These are phyloP conservation scores for Tremellales sp. DNA, from an alignment of 1,284 basidiomycete species.

Conservation along the genomic window DNA sequence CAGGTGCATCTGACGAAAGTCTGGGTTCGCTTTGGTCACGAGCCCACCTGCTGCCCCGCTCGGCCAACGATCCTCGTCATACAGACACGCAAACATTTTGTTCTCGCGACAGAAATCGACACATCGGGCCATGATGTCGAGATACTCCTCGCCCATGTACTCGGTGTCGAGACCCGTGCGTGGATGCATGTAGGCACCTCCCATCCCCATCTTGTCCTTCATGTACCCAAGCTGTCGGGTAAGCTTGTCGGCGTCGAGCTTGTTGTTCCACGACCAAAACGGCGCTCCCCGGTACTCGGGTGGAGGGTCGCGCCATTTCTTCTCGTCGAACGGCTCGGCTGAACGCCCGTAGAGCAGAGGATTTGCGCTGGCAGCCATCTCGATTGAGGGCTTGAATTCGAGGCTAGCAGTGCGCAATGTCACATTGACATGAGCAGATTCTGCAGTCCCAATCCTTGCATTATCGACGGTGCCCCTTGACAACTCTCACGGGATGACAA, in stretches of 20 bases:
- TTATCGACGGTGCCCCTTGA: too few species aligned
- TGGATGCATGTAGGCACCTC: constrained; percentile 31
- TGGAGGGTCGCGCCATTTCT: constrained; percentile 17
- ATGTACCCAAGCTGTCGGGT: constrained; percentile 22
- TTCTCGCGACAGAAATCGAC: constrained; percentile 22
- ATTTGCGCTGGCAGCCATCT: too few species aligned
- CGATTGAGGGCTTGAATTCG: too few species aligned
- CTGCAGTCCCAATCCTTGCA: too few species aligned
- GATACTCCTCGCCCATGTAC: constrained; percentile 31
- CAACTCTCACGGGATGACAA: too few species aligned
- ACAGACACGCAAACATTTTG: constrained; percentile 27
- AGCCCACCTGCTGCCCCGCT: constrained; percentile 28
- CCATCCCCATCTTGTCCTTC: constrained; percentile 32
- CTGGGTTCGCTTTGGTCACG: constrained; percentile 25
- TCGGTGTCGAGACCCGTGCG: constrained; percentile 28
- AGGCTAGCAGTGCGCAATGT: too few species aligned
- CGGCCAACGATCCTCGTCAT: constrained; percentile 35
- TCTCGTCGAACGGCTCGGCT: constrained; percentile 12
- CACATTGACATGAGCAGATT: too few species aligned
- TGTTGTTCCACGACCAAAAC: constrained; percentile 28
- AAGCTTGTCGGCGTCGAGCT: constrained; percentile 14
- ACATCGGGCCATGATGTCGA: constrained; percentile 20
- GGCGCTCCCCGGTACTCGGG: constrained; percentile 27
- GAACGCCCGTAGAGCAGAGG: constrained; percentile 25
- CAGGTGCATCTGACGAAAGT: constrained; percentile 19